Conservation (phyloP, 2,329 filamentous ascomycete species). For the Botrytis paeoniae region DNA sequence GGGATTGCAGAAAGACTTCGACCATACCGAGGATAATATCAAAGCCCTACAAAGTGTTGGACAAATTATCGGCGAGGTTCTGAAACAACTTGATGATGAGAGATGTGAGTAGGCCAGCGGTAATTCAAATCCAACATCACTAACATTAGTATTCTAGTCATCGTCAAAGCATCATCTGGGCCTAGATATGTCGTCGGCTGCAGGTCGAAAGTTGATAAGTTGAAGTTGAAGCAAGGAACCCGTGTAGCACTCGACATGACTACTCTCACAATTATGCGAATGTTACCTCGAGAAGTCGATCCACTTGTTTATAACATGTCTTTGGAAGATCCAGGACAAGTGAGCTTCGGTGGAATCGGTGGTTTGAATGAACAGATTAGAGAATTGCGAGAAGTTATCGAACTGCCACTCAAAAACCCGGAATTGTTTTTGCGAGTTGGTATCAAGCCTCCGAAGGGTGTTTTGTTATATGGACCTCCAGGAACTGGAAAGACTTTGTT, state of each 20-base stretch:
- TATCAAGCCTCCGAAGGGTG: constrained; percentile 98
- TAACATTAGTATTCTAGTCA: constrained; percentile 58
- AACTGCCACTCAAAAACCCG: constrained; percentile 96
- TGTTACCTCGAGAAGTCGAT: constrained; percentile 97
- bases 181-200: constrained; percentile 98
- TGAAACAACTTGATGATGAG: constrained; percentile 98
- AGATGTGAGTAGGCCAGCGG: constrained; percentile 65
- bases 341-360: constrained; percentile 97
- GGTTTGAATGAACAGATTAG: constrained; percentile 97
- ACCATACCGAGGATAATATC: constrained; percentile 98
- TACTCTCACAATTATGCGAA: constrained; percentile 98
- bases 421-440: constrained; percentile 95
- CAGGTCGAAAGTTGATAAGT: constrained; percentile 96
- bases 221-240: constrained; percentile 96
- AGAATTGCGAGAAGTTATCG: constrained; percentile 95
- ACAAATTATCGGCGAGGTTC: constrained; percentile 97
- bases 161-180: constrained; percentile 96
- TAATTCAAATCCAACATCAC: constrained; percentile 16
- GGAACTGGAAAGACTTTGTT: constrained; percentile 96
- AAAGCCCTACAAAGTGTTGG: constrained; percentile 98
- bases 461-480: constrained; percentile 90
- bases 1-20: constrained; percentile 88
- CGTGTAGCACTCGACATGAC: constrained; percentile 99
- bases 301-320: constrained; percentile 99
- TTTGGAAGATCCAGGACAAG: constrained; percentile 92